Percentiles rank a stretch among this genome's conserved stretches.
phyloP scores from a whole-genome alignment of 768 basidiomycete species.

The Mycena chlorophos region DNA sequence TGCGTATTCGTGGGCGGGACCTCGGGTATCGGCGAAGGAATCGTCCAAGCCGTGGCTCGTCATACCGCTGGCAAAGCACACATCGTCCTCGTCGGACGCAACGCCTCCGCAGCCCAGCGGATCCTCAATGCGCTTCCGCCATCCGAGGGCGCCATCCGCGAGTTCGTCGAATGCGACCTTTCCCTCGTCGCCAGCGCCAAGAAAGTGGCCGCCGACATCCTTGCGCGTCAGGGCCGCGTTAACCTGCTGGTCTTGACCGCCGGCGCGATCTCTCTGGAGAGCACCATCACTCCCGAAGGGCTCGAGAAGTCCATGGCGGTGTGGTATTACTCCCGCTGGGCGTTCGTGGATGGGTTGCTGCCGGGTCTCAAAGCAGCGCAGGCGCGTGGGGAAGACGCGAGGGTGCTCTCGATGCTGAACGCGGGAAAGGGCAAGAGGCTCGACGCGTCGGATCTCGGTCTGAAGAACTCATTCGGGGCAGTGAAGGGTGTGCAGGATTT shows the following conservation, averaged over 20 bases:
- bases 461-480: neutral
- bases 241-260: neutral
- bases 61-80: neutral
- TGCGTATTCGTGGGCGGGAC: neutral
- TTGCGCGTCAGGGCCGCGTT: neutral
- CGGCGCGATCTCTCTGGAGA: neutral
- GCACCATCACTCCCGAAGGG: neutral
- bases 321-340: conserved; percentile 1
- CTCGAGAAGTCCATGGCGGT: neutral
- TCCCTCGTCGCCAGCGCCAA: neutral
- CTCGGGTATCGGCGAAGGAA: neutral
- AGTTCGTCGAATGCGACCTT: conserved; percentile 3
- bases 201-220: neutral
- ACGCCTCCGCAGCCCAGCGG: neutral
- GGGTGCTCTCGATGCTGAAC: neutral
- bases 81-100: neutral
- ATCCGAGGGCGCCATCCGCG: neutral
- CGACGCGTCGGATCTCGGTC: neutral
- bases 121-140: neutral
- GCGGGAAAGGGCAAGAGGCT: neutral
- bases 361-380: neutral
- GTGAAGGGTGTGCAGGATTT: neutral
- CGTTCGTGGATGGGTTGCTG: neutral
- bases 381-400: neutral
- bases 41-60: neutral